Percentiles rank a stretch among this genome's conserved stretches.
phyloP scores from a whole-genome alignment of 179 eudicot genomes.

The Silene noctiflora region DNA sequence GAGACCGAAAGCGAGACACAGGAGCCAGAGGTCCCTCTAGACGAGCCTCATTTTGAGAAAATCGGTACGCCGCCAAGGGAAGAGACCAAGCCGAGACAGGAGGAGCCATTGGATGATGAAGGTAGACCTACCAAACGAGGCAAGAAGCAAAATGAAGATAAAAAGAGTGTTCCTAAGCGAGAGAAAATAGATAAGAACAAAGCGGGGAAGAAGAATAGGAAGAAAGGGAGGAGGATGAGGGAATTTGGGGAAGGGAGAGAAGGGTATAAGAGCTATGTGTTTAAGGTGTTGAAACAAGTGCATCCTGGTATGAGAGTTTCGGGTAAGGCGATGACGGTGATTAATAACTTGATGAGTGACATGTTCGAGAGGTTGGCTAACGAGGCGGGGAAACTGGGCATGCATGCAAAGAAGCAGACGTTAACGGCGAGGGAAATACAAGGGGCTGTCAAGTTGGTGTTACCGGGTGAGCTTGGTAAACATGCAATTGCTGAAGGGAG shows the following conservation, averaged over 20 bases:
- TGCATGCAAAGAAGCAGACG: slow-evolving; percentile 35
- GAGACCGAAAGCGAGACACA: slow-evolving; percentile 29
- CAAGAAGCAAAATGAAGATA: slow-evolving; percentile 3
- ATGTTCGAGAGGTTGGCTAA: slow-evolving; percentile 73
- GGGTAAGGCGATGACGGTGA: slow-evolving; percentile 61
- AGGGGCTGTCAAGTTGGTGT: slow-evolving; percentile 64
- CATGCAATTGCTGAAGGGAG: slow-evolving; percentile 75
- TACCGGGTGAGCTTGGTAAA: slow-evolving; percentile 77
- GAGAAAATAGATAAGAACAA: too few species aligned
- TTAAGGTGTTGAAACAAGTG: slow-evolving; percentile 70
- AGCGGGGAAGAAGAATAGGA: slow-evolving; percentile 4
- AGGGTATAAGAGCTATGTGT: slow-evolving; percentile 63
- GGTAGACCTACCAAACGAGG: slow-evolving; percentile 11
- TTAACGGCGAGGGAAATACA: slow-evolving; percentile 73
- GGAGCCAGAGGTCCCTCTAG: slow-evolving; percentile 23
- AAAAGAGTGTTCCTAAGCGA: not conserved
- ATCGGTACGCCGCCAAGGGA: slow-evolving; percentile 30
- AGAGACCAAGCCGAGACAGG: slow-evolving; percentile 22
- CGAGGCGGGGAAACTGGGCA: slow-evolving; percentile 42
- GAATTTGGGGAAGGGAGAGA: slow-evolving; percentile 24
- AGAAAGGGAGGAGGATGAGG: slow-evolving; percentile 15
- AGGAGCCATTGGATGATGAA: not conserved
- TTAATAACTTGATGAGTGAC: slow-evolving; percentile 65
- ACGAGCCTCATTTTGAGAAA: slow-evolving; percentile 6
- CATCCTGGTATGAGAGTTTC: slow-evolving; percentile 75